Percentiles rank a stretch among this genome's conserved stretches.
phyloP scores from a whole-genome alignment of 2,329 filamentous ascomycete genomes.

The Venturia aucupariae region DNA sequence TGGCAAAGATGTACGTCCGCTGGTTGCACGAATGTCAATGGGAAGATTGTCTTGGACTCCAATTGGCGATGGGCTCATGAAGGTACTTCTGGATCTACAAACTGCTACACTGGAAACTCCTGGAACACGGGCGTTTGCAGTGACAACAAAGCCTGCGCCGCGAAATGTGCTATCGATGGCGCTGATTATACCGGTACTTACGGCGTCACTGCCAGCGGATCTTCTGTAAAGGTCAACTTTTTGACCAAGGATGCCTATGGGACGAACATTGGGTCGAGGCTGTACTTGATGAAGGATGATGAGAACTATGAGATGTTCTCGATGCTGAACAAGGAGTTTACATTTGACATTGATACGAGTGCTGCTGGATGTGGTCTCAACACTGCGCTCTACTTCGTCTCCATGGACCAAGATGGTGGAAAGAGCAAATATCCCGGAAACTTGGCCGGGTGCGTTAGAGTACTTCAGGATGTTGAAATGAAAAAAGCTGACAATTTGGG shows the following conservation, averaged over 20 bases:
- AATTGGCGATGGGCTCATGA: constrained; percentile 45
- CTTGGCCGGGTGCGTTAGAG: constrained; percentile 25
- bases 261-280: constrained; percentile 33
- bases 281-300: constrained; percentile 33
- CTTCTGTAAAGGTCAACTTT: constrained; percentile 47
- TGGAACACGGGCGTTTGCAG: constrained; percentile 34
- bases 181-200: constrained; percentile 33
- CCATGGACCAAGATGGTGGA: constrained; percentile 56
- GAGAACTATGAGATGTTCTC: constrained; percentile 35
- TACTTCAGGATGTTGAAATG: no score
- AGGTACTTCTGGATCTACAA: constrained; percentile 32
- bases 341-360: constrained; percentile 42
- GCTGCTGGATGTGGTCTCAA: constrained; percentile 61
- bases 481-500: not conserved
- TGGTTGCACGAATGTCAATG: constrained; percentile 30
- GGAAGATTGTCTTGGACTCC: constrained; percentile 33
- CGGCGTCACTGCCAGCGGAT: constrained; percentile 44
- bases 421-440: constrained; percentile 40
- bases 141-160: constrained; percentile 29
- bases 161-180: constrained; percentile 34
- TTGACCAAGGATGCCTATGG: constrained; percentile 43
- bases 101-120: constrained; percentile 40
- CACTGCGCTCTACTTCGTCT: constrained; percentile 58
- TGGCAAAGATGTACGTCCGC: constrained; percentile 31
- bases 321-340: constrained; percentile 33